phyloP scores from a whole-genome alignment of 2,329 filamentous ascomycete genomes.

The Colletotrichum australisinense region DNA sequence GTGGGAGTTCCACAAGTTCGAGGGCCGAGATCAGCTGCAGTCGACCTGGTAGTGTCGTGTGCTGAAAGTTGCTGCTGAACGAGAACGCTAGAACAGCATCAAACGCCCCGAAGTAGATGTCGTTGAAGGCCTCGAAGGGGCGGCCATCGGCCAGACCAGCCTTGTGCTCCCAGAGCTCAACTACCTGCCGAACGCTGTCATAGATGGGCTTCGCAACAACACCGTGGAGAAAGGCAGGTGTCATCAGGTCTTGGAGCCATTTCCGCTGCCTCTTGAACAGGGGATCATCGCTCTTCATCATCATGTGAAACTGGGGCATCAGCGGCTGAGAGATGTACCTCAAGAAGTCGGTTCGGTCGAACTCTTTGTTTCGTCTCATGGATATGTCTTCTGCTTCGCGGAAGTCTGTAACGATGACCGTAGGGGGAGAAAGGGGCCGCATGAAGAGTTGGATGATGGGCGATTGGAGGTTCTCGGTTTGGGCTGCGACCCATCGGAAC shows the following conservation, averaged over 20 bases:
- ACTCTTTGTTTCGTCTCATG: conserved; percentile 53
- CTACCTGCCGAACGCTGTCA: conserved; percentile 41
- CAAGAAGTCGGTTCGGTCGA: conserved; percentile 47
- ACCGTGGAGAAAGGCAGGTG: conserved; percentile 45
- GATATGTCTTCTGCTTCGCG: conserved; percentile 52
- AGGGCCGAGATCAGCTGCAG: neutral
- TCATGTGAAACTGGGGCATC: conserved; percentile 47
- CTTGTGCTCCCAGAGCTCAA: conserved; percentile 48
- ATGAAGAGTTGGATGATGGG: conserved; percentile 61
- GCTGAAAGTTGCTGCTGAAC: conserved; percentile 37
- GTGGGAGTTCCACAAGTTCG: neutral
- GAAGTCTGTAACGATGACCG: conserved; percentile 54
- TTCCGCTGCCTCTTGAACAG: conserved; percentile 46
- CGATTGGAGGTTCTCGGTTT: conserved; percentile 43
- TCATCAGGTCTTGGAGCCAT: conserved; percentile 52
- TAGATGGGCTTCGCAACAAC: conserved; percentile 48
- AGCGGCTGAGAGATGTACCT: conserved; percentile 42
- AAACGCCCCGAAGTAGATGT: conserved; percentile 44
- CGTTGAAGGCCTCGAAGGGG: conserved; percentile 43
- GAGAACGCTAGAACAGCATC: conserved; percentile 45
- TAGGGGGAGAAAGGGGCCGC: conserved; percentile 52
- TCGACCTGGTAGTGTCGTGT: neutral
- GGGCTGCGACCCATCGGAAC: neutral
- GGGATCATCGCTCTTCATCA: conserved; percentile 41
- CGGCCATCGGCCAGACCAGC: conserved; percentile 41